Base-by-base conservation (phyloP, 345 rosid genomes). In the Eutrema yunnanense region DNA sequence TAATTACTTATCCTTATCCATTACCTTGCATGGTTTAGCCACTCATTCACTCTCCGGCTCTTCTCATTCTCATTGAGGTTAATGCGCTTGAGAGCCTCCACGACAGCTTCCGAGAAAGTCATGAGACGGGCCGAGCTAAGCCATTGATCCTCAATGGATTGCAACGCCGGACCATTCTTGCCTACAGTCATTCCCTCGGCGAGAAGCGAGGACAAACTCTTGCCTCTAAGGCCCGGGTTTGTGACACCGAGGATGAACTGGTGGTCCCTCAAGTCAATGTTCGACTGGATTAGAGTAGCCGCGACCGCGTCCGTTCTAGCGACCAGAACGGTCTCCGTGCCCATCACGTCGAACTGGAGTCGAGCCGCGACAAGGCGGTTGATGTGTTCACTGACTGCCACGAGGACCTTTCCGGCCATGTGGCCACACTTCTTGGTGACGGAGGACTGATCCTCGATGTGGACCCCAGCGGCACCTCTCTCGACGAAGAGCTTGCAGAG, bases 401-500 rank as follows among this genome's bases (percentile, higher is more conserved):
- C 99, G 3, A 96, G 92, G 38, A 96, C 98, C 73, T 92, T 96
- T 11, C 97, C 97, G 3, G 98, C 97, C 98, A 92, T 90, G 80
- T 96, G 98, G 41, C 97, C 97, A 6, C 98, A 92, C 80, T 92
- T 90, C 74, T 96, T 96, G 65, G 98, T 92, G 27, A 90, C 88
- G 2, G 99, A 96, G 3, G 95, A 88, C 82, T 96, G 96, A 63
- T 96, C 99, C 79, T 96, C 98, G 30, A 96, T 83, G 75, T 92
- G 98, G 33, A 96, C 98, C 3, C 96, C 98, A 5, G 96, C 99
- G 3, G 98, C 97, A 0, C 96, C 98, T 8, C 95, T 89, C 83
- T 96, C 99, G 0, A 90, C 98, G 36, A 90, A 96, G 26, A 92
- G 93, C 83, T 90, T 92, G 82, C 99, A 88, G 27, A 96, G 92